Percentiles rank a stretch among this genome's conserved stretches.
These are phyloP conservation scores for Hyphopichia homilentoma DNA, from an alignment of 805 yeast genomes.

Conservation along the genomic window DNA sequence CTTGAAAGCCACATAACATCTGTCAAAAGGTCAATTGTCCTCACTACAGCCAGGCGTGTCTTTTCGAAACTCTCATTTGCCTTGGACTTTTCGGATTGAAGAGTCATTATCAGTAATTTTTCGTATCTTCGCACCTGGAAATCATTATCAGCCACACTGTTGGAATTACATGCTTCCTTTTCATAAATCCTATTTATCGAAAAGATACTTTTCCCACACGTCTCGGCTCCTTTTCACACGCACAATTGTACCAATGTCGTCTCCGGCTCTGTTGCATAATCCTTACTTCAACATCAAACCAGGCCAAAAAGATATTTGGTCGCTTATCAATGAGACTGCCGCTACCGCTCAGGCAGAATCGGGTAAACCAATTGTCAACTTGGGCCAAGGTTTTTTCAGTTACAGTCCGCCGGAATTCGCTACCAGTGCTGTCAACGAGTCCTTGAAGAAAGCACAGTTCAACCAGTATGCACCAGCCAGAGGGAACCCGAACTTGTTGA, in stretches of 20 bases:
- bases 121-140: too few species aligned
- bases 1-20: too few species aligned
- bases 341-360: constrained; percentile 68
- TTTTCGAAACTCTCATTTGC: too few species aligned
- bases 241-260: background rate
- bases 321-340: constrained; percentile 92
- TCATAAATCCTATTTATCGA: too few species aligned
- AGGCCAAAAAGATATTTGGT: constrained; percentile 88
- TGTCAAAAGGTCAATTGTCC: too few species aligned
- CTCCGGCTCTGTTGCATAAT: constrained; percentile 39
- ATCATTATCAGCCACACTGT: too few species aligned
- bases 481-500: constrained; percentile 75
- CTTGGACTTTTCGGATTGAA: too few species aligned
- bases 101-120: too few species aligned
- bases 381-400: constrained; percentile 97
- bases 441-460: constrained; percentile 66
- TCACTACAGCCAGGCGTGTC: too few species aligned
- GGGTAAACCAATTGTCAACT: constrained; percentile 77
- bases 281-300: constrained; percentile 59
- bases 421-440: constrained; percentile 71
- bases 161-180: too few species aligned
- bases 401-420: constrained; percentile 96
- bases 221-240: background rate
- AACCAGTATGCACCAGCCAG: constrained; percentile 93
- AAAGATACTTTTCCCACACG: too few species aligned